Base-by-base conservation (phyloP, 176 grass and related monocot species). In the Oryza meyeriana region DNA sequence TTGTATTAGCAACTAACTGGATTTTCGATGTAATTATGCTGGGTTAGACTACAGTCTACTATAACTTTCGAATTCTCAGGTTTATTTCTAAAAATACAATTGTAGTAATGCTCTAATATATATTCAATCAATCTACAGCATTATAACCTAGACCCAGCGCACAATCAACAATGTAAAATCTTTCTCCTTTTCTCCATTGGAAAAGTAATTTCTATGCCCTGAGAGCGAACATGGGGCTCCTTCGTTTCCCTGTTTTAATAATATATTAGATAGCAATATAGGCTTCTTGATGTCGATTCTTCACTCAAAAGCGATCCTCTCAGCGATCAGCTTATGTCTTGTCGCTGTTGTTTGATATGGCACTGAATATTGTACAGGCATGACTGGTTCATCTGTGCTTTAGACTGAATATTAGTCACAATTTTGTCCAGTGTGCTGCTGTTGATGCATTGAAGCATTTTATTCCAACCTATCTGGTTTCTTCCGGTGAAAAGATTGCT, bases 391-490 rank as follows among this genome's bases (percentile, higher is more conserved):
- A 72, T 64, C 73, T 73, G 68, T 24, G 17, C 57, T 80, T 27
- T 77, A 41, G 75, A 76, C 85, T 91, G 72, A 85, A 20, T 80
- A 71, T 65, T 24, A 42, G 66, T 80, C 18, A n/a, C 57, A 66
- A 86, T 40, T 77, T 83, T 89, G 27, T 90, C 55, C 84, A 98
- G 95, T 66, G 66, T 88, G 84, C 75, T 35, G 88, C 95, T 88
- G 90, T 98, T 89, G 81, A 88, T 52, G 90, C 95, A 66, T 84
- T 95, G 77, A 98, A 93, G 72, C 81, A 95, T 78, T 98, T 91
- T 83, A 79, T 98, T 85, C 95, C 88, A 69, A 78, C 88, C 24
- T 95, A 98, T 88, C 84, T 98, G 66, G 86, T 85, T 88, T 88
- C 87, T 80, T 89, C 86, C 75, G 86, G 82, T 68, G 90, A 95